These are phyloP conservation scores for Leptodontidium sp. DNA, from an alignment of 2,329 filamentous ascomycete genomes.

Conservation along the genomic window DNA sequence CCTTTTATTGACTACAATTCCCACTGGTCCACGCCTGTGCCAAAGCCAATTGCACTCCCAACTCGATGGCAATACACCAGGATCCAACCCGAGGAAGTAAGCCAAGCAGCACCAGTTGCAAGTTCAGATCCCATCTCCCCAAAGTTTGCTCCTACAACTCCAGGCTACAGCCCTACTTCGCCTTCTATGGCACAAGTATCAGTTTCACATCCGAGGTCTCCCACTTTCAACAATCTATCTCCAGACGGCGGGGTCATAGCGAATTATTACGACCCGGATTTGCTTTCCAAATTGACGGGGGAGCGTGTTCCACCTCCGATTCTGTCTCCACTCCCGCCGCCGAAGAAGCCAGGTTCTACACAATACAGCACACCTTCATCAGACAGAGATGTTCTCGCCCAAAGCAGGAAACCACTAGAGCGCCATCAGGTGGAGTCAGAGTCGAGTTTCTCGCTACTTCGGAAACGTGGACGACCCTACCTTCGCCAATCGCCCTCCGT, in stretches of 20 bases:
- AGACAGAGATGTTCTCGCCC: too few species aligned
- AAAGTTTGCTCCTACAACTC: background rate
- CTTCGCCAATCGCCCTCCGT: too few species aligned
- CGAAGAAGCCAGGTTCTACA: too few species aligned
- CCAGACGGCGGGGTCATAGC: background rate
- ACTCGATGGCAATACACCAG: slow-evolving; percentile 3
- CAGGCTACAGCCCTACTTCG: background rate
- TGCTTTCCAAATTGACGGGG: too few species aligned
- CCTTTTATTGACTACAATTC: background rate
- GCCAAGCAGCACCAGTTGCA: background rate
- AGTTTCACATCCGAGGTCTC: background rate
- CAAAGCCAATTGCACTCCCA: background rate
- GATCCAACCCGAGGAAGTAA: background rate
- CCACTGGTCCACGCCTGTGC: too few species aligned
- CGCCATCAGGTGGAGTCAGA: too few species aligned
- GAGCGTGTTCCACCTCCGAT: too few species aligned
- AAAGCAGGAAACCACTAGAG: too few species aligned
- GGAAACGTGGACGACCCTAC: too few species aligned
- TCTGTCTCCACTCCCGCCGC: too few species aligned
- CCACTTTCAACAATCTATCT: background rate
- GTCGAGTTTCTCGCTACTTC: too few species aligned
- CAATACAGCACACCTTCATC: too few species aligned
- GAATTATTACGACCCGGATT: background rate
- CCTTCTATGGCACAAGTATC: background rate
- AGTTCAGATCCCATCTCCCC: background rate